Evolutionary conservation across 148 eudicot genomes (phyloP), one percentile per base, ranked within the genome.

Genomic region (Euryodendron excelsum): DNA sequence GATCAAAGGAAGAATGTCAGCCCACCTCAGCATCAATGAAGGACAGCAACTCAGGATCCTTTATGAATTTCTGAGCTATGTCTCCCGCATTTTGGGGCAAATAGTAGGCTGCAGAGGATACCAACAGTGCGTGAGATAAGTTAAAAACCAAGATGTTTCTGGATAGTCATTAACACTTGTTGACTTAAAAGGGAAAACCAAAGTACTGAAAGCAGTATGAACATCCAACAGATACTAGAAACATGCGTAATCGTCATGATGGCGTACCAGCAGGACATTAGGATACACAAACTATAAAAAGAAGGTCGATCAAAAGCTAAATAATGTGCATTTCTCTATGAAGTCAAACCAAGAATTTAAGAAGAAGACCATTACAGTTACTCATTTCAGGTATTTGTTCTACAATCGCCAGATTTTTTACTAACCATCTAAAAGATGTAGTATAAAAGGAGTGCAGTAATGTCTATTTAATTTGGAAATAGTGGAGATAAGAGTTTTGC

Each of bases 21-120:
- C 69, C 68, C 78, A 95, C 99, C 99, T 96, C 99, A 20, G 98
- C 98, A 89, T 96, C 99, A 67, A 96, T 93, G 71, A 91, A 96
- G 65, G 97, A 92, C 83, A 96, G 64, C 81, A 96, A 73, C 45
- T 89, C 86, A 20, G 92, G 92, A 82, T 96, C 99, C 81, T 89
- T 93, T 45, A 96, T 93, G 77, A 74, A 93, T 65, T 87, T 96
- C 36, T 95, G 94, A 81, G 99, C 98, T 79, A 96, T 88, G 87
- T 79, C 86, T 80, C 98, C 99, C 86, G 98, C 93, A 89, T 96
- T 93, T 82, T 96, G 99, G 45, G 99, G 98, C 76, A 96, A 84
- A 88, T 96, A 90, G 89, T 87, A 93, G 77, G 98, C 99, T 96
- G 90, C 83, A 84, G 75, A 80, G 79, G 72, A 74, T 34, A 81